Evolutionary conservation across 164 flowering plant species (phyloP), one percentile per base, ranked within the genome.

Genomic region (Sedum album): DNA sequence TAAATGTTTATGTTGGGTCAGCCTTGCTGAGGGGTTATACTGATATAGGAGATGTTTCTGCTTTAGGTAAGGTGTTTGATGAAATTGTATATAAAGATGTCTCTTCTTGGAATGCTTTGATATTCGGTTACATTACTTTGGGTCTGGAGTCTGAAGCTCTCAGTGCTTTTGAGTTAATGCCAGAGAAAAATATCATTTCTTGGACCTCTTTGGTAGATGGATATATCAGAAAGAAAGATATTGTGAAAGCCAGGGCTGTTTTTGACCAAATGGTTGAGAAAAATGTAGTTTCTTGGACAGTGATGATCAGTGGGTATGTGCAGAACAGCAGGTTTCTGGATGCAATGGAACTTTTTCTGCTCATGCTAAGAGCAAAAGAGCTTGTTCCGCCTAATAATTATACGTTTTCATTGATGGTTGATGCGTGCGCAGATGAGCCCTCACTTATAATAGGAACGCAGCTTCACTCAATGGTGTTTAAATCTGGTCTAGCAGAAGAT

Each of bases 261-360:
- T 93, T 91, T 60, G 72, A 80, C 0, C 39, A 70, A 36, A 89
- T 91, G 95, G 77, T 79, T 0, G 82, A 78, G 46, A 82, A 79
- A 75, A 94, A 89, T 70, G 67, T 86, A 0, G 89, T 89, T 10
- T 86, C 95, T 7, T 89, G 98, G 97, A 94, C 66, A 64, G 66
- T 64, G 66, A 64, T 64, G 66, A 64, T 64, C 66, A 36, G 66
- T 21, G 66, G 66, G 46, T 64, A 64, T 64, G 66, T 46, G 20
- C 44, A 35, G 28, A 64, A 64, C 4, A 46, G 44, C 17, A 64
- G n/a, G 6, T 35, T 64, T 35, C 28, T 23, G 25, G 66, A 64
- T 35, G 66, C 66, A 44, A 9, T 64, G 66, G 28, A 64, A 33
- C 66, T 64, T 21, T 36, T 64, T 31, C 28, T 35, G 10, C 1